Evolutionary conservation across 768 basidiomycete species (phyloP), one percentile per base, ranked within the genome.

Genomic region (Peribolospora baueri): DNA sequence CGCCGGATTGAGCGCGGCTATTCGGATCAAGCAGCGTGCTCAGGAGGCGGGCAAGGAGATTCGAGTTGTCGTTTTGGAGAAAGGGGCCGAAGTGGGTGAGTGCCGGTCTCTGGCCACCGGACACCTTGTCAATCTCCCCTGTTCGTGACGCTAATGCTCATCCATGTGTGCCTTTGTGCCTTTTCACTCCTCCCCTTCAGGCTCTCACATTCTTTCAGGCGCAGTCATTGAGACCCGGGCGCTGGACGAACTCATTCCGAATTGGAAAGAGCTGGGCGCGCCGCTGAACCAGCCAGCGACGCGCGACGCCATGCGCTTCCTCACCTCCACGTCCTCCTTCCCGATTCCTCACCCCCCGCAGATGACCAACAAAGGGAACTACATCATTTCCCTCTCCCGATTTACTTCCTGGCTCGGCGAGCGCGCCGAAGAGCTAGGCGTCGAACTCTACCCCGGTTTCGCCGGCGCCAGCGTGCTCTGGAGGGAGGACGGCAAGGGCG

Each of bases 401-500:
- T 79, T 95, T 58, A 82, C 86, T 0, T 76, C 83, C 3, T 97
- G 91, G 90, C 75, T 98, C 1, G 84, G 78, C 3, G 68, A 73
- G 54, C 75, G 93, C 40, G 91, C 91, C 0, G 90, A 95, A 59
- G 77, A 74, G 46, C 66, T 77, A 40, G 91, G 88, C 38, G 85
- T 93, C 39, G 93, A 98, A 66, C 79, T 98, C 37, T 98, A 97
- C 65, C 83, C 93, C 2, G 91, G 93, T 4, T 97, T 97, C 62
- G 86, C 87, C 0, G 93, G 83, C n/a, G 81, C 90, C 0, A 75
- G 78, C 41, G 67, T 93, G 10, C 74, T 95, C 0, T 79, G 82
- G 58, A 73, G 76, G 49, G 72, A 77, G 4, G 75, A 78, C 57
- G 65, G 80, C 69, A 59, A 70, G 64, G 55, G 74, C 67, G 80